Evolutionary conservation across 306 rosid species (phyloP).

Genomic region (Pyrus pyrifolia): DNA sequence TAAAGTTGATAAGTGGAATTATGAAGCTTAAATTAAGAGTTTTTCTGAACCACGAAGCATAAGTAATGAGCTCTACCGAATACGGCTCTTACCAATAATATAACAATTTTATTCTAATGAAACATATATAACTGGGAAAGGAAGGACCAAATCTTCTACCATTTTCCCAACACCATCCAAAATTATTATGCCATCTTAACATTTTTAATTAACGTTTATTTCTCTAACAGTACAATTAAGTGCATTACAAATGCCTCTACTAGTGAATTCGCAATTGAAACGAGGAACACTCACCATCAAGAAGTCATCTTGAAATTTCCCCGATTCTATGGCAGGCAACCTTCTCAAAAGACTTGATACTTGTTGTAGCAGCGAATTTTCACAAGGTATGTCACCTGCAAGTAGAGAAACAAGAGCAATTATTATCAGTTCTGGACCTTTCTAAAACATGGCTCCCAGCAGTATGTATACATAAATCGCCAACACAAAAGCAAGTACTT

Average conservation of each 20-base stretch:
- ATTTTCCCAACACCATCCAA: background rate
- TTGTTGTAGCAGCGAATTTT: constrained; percentile 81
- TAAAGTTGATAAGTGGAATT: background rate
- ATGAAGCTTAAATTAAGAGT: background rate
- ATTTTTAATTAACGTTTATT: background rate
- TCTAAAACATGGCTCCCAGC: background rate
- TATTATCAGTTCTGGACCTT: constrained; percentile 10
- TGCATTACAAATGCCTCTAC: background rate
- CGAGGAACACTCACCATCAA: constrained; percentile 63
- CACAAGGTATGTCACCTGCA: constrained; percentile 79
- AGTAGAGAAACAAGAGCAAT: constrained; percentile 1
- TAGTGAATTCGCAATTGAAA: constrained; percentile 12
- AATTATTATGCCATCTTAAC: background rate
- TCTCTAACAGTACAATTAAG: background rate
- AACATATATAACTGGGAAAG: background rate
- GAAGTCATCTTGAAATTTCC: constrained; percentile 84
- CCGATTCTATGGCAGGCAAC: constrained; percentile 87
- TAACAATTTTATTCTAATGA: background rate
- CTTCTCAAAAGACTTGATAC: constrained; percentile 88
- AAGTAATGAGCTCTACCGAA: background rate
- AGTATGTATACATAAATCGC: background rate
- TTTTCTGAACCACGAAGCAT: background rate
- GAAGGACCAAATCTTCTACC: background rate
- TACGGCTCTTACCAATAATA: background rate
- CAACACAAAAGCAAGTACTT: background rate